phyloP scores from a whole-genome alignment of 2,329 filamentous ascomycete genomes.

The Helotiales sp. region DNA sequence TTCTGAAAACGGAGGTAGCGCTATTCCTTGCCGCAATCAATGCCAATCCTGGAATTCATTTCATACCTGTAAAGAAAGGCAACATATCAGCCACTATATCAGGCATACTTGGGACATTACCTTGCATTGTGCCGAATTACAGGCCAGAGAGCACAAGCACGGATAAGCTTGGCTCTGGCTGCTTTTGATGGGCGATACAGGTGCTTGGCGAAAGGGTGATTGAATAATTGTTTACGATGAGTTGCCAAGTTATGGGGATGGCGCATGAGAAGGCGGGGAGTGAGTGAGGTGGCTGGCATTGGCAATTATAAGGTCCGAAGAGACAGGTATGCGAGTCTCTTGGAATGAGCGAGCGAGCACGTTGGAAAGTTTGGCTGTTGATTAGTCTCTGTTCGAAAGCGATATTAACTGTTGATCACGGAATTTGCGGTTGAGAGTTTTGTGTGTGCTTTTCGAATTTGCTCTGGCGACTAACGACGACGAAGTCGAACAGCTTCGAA shows the following conservation, averaged over 20 bases:
- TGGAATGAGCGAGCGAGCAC: conserved; percentile 34
- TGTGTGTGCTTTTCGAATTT: conserved; percentile 41
- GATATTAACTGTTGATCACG: conserved; percentile 37
- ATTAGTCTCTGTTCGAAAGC: conserved; percentile 27
- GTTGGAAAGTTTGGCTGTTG: conserved; percentile 40
- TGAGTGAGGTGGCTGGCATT: conserved; percentile 22
- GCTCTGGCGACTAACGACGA: conserved; percentile 44
- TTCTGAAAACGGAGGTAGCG: not conserved
- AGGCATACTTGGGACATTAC: conserved; percentile 15
- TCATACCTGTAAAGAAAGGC: conserved; percentile 8
- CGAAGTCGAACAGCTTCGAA: conserved; percentile 42
- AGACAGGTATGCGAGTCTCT: conserved; percentile 19
- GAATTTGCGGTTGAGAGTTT: conserved; percentile 37
- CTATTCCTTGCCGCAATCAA: not conserved
- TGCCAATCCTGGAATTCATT: not conserved
- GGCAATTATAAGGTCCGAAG: conserved; percentile 35
- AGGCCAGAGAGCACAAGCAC: conserved; percentile 6
- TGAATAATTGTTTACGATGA: conserved; percentile 33
- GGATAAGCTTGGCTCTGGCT: conserved; percentile 12
- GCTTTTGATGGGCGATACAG: not conserved
- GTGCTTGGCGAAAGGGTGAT: not conserved
- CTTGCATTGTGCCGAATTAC: conserved; percentile 4
- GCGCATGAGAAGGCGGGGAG: conserved; percentile 24
- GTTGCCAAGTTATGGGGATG: conserved; percentile 35
- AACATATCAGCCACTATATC: conserved; percentile 15